Evolutionary conservation across 345 rosid species (phyloP), one percentile per base, ranked within the genome.

Genomic region (Nephelium lappaceum): DNA sequence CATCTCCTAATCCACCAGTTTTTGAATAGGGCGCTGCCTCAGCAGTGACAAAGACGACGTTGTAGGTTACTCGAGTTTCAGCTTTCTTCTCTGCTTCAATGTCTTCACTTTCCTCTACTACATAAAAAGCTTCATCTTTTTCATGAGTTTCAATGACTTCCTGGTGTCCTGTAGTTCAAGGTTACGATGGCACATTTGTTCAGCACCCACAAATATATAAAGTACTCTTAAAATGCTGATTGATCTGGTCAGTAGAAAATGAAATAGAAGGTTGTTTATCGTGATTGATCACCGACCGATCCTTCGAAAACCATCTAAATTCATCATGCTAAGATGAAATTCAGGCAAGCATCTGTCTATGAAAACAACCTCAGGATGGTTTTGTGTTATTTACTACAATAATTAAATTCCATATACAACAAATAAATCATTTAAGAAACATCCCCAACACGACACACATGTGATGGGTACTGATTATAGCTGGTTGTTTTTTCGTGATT

Each of bases 21-120:
- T 96, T 96, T 0, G 99, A 96, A 83, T 92, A 96, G 18, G 98
- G 99, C 71, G 95, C 92, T 0, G 98, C 99, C 84, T 96, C 99
- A 1, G 99, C 84, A 2, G 99, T 87, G 63, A 96, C 97, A 82
- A 93, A 91, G n/a, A 93, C 85, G n/a, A 93, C 79, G 66, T 84
- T 93, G 80, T 90, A 64, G 62, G 77, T 80, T 42, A 89, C 72
- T 75, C 78, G 84, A 49, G 83, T 85, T 79, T 65, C 38, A 2
- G 47, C 55, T 36, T 72, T 86, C n/a, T 82, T 82, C 69, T 76
- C 66, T 70, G 82, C 73, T 69, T 80, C 85, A 16, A 70, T 53
- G 67, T 81, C 86, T 10, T 70, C 85, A 62, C 58, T 38, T 86
- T 87, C 85, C 81, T 86, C 86, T 11, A 69, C 78, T 60, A 6